phyloP scores from a whole-genome alignment of 2,329 filamentous ascomycete species.

The Graphiopsis chlorocephala region DNA sequence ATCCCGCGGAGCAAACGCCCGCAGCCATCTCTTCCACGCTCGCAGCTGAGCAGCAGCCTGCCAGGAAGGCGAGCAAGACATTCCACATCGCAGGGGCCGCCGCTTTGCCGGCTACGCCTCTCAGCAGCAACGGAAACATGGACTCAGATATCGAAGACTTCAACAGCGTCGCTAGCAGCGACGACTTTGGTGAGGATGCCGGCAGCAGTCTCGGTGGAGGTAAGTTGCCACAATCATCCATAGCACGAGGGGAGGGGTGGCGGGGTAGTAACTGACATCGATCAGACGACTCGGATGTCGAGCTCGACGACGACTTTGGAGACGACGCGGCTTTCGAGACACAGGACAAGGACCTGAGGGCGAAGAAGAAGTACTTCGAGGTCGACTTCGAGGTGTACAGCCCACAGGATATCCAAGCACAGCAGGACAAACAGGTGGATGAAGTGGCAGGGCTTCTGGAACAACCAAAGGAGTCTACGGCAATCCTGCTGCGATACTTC shows the following conservation, averaged over 20 bases:
- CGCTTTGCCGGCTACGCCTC: constrained; percentile 51
- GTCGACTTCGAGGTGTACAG: constrained; percentile 79
- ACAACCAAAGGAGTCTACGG: constrained; percentile 82
- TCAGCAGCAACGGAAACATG: constrained; percentile 53
- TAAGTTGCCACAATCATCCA: constrained; percentile 24
- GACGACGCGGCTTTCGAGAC: constrained; percentile 60
- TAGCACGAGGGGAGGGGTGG: neutral
- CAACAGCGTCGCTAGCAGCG: constrained; percentile 78
- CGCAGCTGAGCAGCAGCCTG: constrained; percentile 33
- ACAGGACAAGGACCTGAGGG: constrained; percentile 70
- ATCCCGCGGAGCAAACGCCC: constrained; percentile 21
- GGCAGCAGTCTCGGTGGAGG: constrained; percentile 64
- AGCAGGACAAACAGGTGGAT: constrained; percentile 81
- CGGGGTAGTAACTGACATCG: constrained; percentile 18
- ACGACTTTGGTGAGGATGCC: constrained; percentile 63
- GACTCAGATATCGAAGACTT: constrained; percentile 88
- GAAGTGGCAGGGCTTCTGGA: constrained; percentile 91
- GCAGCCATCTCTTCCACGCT: constrained; percentile 18
- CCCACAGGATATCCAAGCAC: constrained; percentile 75
- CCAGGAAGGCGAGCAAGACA: constrained; percentile 35
- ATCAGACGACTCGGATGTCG: constrained; percentile 48
- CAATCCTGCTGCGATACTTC: constrained; percentile 83
- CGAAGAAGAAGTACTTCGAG: constrained; percentile 73
- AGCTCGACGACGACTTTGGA: constrained; percentile 57
- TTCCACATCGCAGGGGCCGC: constrained; percentile 37